Conservation (phyloP, 257 asterid genomes). For the Scutellaria baicalensis region DNA sequence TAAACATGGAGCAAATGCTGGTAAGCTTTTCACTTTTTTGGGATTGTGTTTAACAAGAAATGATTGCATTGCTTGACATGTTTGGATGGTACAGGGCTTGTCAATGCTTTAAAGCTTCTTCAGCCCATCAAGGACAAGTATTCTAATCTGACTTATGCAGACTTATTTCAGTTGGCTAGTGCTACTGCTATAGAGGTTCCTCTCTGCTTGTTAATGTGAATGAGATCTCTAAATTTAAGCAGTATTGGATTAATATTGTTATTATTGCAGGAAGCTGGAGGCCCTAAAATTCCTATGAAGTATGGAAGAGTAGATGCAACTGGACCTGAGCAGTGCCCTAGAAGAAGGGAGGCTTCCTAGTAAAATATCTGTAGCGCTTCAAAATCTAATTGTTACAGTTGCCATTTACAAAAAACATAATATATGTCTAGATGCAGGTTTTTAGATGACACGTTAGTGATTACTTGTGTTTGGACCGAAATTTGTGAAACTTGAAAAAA, state of each 20-base stretch:
- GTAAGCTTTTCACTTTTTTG: slow-evolving; percentile 28
- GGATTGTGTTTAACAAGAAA: not conserved
- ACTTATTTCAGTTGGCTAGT: slow-evolving; percentile 93
- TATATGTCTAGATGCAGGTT: not conserved
- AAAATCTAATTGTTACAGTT: not conserved
- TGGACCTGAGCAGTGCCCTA: slow-evolving; percentile 81
- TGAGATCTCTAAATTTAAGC: not conserved
- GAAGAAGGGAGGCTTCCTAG: slow-evolving; percentile 99
- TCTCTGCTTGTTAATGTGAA: not conserved
- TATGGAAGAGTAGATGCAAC: slow-evolving; percentile 93
- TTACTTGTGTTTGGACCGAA: not conserved
- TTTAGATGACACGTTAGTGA: not conserved
- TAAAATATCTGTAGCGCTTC: slow-evolving; percentile 22
- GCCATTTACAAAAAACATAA: not conserved
- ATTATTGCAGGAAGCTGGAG: slow-evolving; percentile 79
- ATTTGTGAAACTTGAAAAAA: not conserved
- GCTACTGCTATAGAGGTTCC: slow-evolving; percentile 92
- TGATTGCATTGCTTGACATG: slow-evolving; percentile 28
- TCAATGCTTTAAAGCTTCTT: slow-evolving; percentile 91
- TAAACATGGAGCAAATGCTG: slow-evolving; percentile 97
- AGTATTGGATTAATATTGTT: slow-evolving; percentile 19
- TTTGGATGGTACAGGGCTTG: slow-evolving; percentile 60
- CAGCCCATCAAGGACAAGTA: slow-evolving; percentile 95
- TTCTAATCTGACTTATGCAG: slow-evolving; percentile 73
- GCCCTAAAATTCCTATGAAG: slow-evolving; percentile 94